Evolutionary conservation across 1,284 basidiomycete genomes (phyloP).

Genomic region (Schizophyllum amplum): DNA sequence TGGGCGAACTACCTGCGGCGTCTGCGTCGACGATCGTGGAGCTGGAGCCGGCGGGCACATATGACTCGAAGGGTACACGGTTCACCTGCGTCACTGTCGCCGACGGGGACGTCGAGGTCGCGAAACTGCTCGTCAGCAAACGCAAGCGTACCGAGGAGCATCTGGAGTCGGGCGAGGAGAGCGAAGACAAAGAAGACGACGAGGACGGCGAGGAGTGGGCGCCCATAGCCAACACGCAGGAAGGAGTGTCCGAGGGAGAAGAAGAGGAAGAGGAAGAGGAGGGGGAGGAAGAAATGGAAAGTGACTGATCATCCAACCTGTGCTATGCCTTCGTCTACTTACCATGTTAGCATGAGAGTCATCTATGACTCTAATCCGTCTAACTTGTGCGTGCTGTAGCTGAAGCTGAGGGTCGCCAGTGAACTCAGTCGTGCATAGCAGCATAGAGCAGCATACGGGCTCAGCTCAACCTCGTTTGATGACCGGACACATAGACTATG

Average conservation of each 20-base stretch:
- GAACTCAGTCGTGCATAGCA: no score
- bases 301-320: conserved; percentile 7
- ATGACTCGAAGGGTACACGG: conserved; percentile 80
- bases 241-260: conserved; percentile 14
- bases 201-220: conserved; percentile 15
- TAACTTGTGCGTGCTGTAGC: no score
- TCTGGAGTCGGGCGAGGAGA: conserved; percentile 22
- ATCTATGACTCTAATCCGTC: no score
- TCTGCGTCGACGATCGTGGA: conserved; percentile 19
- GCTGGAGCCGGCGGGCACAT: conserved; percentile 52
- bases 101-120: conserved; percentile 35
- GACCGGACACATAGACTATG: no score
- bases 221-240: conserved; percentile 16
- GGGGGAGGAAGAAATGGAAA: conserved; percentile 17
- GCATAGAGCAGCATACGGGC: no score
- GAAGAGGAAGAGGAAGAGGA: conserved; percentile 16
- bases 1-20: conserved; percentile 38
- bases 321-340: no score
- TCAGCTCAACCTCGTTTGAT: no score
- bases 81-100: conserved; percentile 75
- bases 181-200: conserved; percentile 22
- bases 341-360: no score
- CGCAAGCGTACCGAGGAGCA: conserved; percentile 27
- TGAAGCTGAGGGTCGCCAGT: no score
- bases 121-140: conserved; percentile 22